Evolutionary conservation across 768 basidiomycete genomes (phyloP).

Genomic region (Hortiboletus campestris): DNA sequence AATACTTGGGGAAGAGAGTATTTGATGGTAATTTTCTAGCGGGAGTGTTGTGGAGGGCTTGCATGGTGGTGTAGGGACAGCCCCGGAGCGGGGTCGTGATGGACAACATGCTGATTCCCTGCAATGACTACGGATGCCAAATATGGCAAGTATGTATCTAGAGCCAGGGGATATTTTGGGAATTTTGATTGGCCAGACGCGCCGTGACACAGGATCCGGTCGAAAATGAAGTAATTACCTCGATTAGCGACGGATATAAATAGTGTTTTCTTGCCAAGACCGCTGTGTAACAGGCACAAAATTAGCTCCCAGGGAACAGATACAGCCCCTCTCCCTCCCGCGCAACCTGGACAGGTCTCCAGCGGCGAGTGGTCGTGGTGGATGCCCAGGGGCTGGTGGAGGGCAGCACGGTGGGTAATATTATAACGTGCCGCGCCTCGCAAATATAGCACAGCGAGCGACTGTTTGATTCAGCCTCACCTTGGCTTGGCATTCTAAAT

Average conservation of each 20-base stretch:
- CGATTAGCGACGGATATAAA: constrained; percentile 27
- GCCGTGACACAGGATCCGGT: constrained; percentile 22
- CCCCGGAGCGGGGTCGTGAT: background rate
- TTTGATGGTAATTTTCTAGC: background rate
- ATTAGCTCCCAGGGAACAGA: constrained; percentile 19
- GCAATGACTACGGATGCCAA: constrained; percentile 11
- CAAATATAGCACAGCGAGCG: constrained; percentile 21
- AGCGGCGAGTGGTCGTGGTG: background rate
- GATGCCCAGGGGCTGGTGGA: too few species aligned
- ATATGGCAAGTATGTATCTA: constrained; percentile 8
- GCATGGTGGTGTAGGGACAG: constrained; percentile 10
- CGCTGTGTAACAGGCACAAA: constrained; percentile 31
- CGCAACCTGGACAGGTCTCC: background rate
- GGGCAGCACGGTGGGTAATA: background rate
- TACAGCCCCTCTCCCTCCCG: background rate
- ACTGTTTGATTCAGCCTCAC: constrained; percentile 35
- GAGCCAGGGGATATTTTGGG: constrained; percentile 7
- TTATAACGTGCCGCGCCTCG: constrained; percentile 6
- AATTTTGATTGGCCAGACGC: constrained; percentile 23
- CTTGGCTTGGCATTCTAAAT: constrained; percentile 46
- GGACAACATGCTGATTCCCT: background rate
- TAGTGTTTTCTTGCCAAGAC: constrained; percentile 31
- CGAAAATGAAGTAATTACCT: constrained; percentile 21
- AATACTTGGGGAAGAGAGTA: constrained; percentile 16
- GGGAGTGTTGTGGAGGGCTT: background rate